Conservation (phyloP, 805 yeast genomes). For the Candida xiaguanensis region DNA sequence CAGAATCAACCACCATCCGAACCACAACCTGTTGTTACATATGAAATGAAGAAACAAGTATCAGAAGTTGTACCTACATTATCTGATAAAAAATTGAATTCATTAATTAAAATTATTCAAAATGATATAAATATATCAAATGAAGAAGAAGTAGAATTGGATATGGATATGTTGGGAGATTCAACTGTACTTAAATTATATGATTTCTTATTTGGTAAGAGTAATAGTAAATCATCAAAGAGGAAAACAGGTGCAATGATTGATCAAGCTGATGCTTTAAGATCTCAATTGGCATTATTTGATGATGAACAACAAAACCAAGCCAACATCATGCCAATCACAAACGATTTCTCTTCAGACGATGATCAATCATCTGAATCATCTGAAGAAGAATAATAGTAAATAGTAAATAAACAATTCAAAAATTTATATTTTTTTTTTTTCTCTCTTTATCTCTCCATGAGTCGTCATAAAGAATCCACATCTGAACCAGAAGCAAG, state of each 20-base stretch:
- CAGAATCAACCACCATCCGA: constrained; percentile 10
- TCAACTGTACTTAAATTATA: constrained; percentile 78
- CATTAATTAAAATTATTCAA: constrained; percentile 80
- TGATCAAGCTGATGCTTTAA: constrained; percentile 63
- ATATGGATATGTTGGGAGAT: constrained; percentile 89
- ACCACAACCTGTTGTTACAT: constrained; percentile 56
- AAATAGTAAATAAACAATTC: background rate
- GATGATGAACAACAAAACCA: constrained; percentile 21
- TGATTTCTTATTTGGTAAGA: constrained; percentile 62
- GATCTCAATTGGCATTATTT: constrained; percentile 45
- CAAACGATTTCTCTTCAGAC: constrained; percentile 40
- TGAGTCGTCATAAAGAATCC: constrained; percentile 26
- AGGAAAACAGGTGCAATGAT: constrained; percentile 31
- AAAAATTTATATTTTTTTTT: background rate
- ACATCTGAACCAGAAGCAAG: constrained; percentile 29
- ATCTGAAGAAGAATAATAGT: constrained; percentile 63
- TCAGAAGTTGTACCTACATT: constrained; percentile 77
- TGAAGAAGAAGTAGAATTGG: constrained; percentile 90
- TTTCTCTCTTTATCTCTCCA: background rate
- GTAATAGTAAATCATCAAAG: constrained; percentile 27
- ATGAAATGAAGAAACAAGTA: constrained; percentile 94
- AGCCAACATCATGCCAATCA: constrained; percentile 25
- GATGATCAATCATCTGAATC: constrained; percentile 56
- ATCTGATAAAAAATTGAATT: constrained; percentile 76
- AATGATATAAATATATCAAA: constrained; percentile 57